Evolutionary conservation across 2,329 filamentous ascomycete genomes (phyloP).

Genomic region (Cercospora sp.): DNA sequence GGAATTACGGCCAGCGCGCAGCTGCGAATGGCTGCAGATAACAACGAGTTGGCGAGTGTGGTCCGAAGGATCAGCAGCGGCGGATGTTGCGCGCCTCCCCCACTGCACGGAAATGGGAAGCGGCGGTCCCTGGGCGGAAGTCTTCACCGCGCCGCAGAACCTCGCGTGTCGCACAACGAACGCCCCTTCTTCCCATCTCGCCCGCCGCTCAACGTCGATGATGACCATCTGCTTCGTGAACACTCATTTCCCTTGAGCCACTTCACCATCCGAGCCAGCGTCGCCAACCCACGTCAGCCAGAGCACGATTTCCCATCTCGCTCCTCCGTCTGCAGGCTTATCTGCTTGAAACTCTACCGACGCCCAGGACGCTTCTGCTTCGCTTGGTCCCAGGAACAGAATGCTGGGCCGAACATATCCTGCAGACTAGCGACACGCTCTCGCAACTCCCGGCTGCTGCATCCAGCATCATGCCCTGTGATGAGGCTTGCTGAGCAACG

Average conservation of each 20-base stretch:
- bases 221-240: background rate
- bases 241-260: background rate
- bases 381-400: background rate
- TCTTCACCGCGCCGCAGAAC: background rate
- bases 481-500: background rate
- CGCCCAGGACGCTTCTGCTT: background rate
- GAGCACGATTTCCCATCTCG: background rate
- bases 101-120: background rate
- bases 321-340: background rate
- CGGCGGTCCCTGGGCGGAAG: background rate
- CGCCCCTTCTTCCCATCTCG: background rate
- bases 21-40: slow-evolving; percentile 15
- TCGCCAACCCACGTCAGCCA: background rate
- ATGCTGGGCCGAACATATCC: slow-evolving; percentile 11
- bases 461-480: background rate
- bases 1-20: background rate
- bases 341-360: background rate
- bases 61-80: background rate
- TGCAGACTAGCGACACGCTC: background rate
- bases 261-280: background rate
- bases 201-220: background rate
- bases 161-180: background rate
- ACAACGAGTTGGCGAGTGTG: slow-evolving; percentile 1
- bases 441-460: background rate
- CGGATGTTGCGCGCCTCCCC: background rate